Percentiles rank a stretch among this genome's conserved stretches.
These are phyloP conservation scores for Aethionema arabicum DNA, from an alignment of 345 rosid species.

Conservation along the genomic window DNA sequence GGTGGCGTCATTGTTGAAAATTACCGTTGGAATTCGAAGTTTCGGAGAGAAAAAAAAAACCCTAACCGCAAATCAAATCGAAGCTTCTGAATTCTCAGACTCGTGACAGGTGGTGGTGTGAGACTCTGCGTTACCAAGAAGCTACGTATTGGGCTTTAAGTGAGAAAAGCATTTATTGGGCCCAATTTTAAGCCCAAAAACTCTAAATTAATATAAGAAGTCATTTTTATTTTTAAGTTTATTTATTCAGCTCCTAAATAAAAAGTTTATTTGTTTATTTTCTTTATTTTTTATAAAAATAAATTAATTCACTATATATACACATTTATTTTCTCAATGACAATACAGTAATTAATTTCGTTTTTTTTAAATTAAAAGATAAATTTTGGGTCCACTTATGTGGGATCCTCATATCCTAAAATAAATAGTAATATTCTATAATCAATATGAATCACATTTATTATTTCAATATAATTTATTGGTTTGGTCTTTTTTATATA, in stretches of 20 bases:
- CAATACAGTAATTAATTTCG: slow-evolving; percentile 6
- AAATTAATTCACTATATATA: too few relatives aligned
- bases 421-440: slow-evolving; percentile 20
- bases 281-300: too few relatives aligned
- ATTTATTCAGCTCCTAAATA: too few relatives aligned
- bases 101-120: slow-evolving; percentile 10
- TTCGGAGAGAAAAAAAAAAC: slow-evolving; percentile 1
- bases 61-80: slow-evolving; percentile 31
- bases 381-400: slow-evolving; percentile 29
- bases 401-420: slow-evolving; percentile 22
- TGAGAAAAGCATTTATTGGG: not conserved
- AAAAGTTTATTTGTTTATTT: too few relatives aligned
- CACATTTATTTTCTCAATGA: not conserved
- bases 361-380: slow-evolving; percentile 9
- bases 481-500: slow-evolving; percentile 24
- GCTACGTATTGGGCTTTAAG: slow-evolving; percentile 13
- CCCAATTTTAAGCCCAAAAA: too few relatives aligned
- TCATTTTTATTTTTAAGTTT: too few relatives aligned
- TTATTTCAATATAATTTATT: slow-evolving; percentile 21
- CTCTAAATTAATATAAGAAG: too few relatives aligned
- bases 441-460: slow-evolving; percentile 27
- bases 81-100: slow-evolving; percentile 23
- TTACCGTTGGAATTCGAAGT: not conserved
- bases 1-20: slow-evolving; percentile 59
- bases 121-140: not conserved